Evolutionary conservation across 495 filamentous ascomycete species (phyloP).

Genomic region (Wilcoxina mikolae): DNA sequence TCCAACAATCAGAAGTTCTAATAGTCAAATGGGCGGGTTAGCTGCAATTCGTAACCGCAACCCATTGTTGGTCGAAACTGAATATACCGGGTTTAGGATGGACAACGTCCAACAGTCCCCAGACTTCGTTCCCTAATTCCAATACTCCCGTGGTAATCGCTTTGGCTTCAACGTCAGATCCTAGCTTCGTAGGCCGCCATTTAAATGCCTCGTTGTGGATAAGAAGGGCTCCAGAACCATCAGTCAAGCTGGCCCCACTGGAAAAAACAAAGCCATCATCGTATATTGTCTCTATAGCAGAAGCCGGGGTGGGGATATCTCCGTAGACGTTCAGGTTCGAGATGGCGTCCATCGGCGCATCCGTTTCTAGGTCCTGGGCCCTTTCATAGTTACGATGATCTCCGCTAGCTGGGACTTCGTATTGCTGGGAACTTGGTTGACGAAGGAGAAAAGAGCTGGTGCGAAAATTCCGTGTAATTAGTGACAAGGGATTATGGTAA

Average conservation of each 20-base stretch:
- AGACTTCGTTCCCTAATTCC: slow-evolving; percentile 54
- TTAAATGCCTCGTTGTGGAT: slow-evolving; percentile 72
- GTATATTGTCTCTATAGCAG: slow-evolving; percentile 64
- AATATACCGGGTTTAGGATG: slow-evolving; percentile 83
- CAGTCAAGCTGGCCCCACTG: slow-evolving; percentile 52
- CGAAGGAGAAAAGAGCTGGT: not conserved
- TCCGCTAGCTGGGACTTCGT: not conserved
- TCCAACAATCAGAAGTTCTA: slow-evolving; percentile 81
- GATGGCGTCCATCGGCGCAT: not conserved
- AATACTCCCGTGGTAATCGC: slow-evolving; percentile 63
- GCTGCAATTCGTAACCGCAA: not conserved
- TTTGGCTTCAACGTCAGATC: slow-evolving; percentile 28
- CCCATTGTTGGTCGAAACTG: not conserved
- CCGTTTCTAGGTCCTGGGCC: not conserved
- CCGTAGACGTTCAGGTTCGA: slow-evolving; percentile 56
- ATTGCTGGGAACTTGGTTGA: not conserved
- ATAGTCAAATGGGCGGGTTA: not conserved
- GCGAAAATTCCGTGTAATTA: not conserved
- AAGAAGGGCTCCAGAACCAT: slow-evolving; percentile 55
- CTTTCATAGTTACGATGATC: too few relatives aligned
- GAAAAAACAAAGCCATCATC: slow-evolving; percentile 67
- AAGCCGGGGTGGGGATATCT: slow-evolving; percentile 59
- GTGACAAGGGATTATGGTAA: not conserved
- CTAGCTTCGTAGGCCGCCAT: slow-evolving; percentile 50
- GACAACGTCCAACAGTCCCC: slow-evolving; percentile 61